These are phyloP conservation scores for Davidsoniella eucalypti DNA, from an alignment of 2,329 filamentous ascomycete genomes.

Conservation along the genomic window DNA sequence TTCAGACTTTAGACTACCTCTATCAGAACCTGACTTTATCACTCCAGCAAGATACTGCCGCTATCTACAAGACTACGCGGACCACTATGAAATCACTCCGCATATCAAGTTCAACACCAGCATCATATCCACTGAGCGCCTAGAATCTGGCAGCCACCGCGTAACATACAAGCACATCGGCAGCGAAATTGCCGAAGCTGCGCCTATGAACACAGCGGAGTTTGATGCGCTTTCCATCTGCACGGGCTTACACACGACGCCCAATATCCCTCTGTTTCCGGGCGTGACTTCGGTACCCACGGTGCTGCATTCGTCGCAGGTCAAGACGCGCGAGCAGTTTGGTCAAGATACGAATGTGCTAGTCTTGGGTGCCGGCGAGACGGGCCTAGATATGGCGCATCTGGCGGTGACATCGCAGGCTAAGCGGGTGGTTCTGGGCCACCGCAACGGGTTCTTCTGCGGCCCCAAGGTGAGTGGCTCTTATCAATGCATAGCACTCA, in stretches of 20 bases:
- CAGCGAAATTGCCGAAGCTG: constrained; percentile 11
- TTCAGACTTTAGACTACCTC: constrained; percentile 29
- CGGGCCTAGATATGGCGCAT: constrained; percentile 28
- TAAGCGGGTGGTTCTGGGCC: constrained; percentile 26
- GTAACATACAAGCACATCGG: neutral
- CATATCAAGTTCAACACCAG: constrained; percentile 20
- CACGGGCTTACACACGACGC: constrained; percentile 27
- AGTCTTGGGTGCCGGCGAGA: constrained; percentile 29
- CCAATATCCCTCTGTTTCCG: constrained; percentile 23
- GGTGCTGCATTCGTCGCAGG: constrained; percentile 27
- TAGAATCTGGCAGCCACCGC: neutral
- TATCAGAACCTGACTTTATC: constrained; percentile 28
- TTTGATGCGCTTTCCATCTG: constrained; percentile 32
- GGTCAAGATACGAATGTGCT: constrained; percentile 24
- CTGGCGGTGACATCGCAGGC: constrained; percentile 28
- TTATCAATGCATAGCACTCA: neutral
- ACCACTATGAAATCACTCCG: constrained; percentile 22
- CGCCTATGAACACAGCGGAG: constrained; percentile 13
- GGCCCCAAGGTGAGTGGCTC: constrained; percentile 24
- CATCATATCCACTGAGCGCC: constrained; percentile 12
- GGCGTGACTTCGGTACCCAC: constrained; percentile 20
- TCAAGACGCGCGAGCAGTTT: constrained; percentile 28
- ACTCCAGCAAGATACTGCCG: constrained; percentile 23
- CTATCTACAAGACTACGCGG: constrained; percentile 27
- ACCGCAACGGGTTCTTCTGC: constrained; percentile 29